A percentile compares a stretch with the other conserved stretches of the same genome.
Conservation (phyloP, 78 protist genomes). For the Dictyostelium intermedium region DNA sequence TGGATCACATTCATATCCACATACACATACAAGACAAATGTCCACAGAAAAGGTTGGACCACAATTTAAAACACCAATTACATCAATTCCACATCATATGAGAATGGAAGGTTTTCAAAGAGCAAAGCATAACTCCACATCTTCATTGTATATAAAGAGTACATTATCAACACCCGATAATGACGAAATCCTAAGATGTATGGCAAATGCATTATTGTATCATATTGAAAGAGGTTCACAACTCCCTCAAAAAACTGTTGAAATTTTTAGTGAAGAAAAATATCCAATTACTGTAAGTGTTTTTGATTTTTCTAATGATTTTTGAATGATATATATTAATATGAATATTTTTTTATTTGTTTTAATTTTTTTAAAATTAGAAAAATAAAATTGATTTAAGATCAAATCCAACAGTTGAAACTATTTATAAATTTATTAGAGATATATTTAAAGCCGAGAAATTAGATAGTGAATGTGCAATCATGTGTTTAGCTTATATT, state of each 20-base stretch:
- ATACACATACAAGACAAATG: slow-evolving; percentile 58
- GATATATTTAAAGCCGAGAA: slow-evolving; percentile 77
- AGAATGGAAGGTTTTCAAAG: slow-evolving; percentile 77
- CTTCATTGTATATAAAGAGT: slow-evolving; percentile 68
- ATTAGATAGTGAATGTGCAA: slow-evolving; percentile 82
- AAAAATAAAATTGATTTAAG: slow-evolving; percentile 63
- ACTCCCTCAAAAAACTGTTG: slow-evolving; percentile 45
- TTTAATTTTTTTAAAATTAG: slow-evolving; percentile 1
- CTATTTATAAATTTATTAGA: slow-evolving; percentile 70
- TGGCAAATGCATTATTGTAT: slow-evolving; percentile 66
- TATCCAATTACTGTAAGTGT: slow-evolving; percentile 75
- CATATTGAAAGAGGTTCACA: slow-evolving; percentile 65
- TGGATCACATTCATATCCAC: slow-evolving; percentile 16
- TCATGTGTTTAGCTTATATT: slow-evolving; percentile 82
- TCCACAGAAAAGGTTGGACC: slow-evolving; percentile 72
- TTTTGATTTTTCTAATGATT: background rate
- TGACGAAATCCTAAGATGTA: slow-evolving; percentile 70
- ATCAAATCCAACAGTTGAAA: slow-evolving; percentile 67
- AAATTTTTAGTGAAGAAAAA: slow-evolving; percentile 77
- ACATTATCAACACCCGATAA: slow-evolving; percentile 74
- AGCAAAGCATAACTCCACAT: slow-evolving; percentile 65
- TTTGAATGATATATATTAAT: background rate
- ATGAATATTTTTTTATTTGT: background rate
- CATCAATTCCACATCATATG: slow-evolving; percentile 73
- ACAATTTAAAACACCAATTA: slow-evolving; percentile 68